Conservation (phyloP, 495 filamentous ascomycete species). For the Trichoderma asperelloides region DNA sequence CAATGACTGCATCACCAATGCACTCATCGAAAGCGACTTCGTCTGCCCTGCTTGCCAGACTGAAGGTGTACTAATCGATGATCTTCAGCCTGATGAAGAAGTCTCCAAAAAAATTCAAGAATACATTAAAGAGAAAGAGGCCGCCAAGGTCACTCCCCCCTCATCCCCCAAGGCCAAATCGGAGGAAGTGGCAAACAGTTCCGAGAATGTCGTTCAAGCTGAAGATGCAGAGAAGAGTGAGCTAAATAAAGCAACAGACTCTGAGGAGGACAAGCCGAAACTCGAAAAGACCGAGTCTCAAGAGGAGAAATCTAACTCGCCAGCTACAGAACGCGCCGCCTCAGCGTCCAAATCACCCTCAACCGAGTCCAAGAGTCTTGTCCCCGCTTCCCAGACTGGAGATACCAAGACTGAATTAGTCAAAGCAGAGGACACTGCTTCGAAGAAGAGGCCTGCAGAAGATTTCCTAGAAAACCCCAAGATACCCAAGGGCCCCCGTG, state of each 20-base stretch:
- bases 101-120: conserved; percentile 63
- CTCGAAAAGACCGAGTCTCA: neutral
- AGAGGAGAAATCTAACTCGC: conserved; percentile 27
- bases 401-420: conserved; percentile 22
- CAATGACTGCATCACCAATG: conserved; percentile 97
- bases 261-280: conserved; percentile 12
- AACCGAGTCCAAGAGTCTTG: conserved; percentile 11
- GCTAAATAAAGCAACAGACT: conserved; percentile 9
- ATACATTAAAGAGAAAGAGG: conserved; percentile 59
- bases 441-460: conserved; percentile 77
- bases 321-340: conserved; percentile 22
- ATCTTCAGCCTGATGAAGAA: conserved; percentile 74
- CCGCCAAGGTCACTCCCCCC: conserved; percentile 22
- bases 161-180: conserved; percentile 16
- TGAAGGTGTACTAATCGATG: conserved; percentile 87
- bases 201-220: conserved; percentile 9
- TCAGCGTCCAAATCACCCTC: conserved; percentile 19
- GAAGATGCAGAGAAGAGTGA: neutral
- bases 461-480: conserved; percentile 57
- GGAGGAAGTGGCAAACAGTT: conserved; percentile 10
- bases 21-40: conserved; percentile 95
- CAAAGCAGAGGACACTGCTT: conserved; percentile 29
- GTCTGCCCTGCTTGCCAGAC: conserved; percentile 84
- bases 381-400: conserved; percentile 14
- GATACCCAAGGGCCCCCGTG: conserved; percentile 51